Base-by-base conservation (phyloP, 768 basidiomycete species). In the Hypholoma fasciculare region DNA sequence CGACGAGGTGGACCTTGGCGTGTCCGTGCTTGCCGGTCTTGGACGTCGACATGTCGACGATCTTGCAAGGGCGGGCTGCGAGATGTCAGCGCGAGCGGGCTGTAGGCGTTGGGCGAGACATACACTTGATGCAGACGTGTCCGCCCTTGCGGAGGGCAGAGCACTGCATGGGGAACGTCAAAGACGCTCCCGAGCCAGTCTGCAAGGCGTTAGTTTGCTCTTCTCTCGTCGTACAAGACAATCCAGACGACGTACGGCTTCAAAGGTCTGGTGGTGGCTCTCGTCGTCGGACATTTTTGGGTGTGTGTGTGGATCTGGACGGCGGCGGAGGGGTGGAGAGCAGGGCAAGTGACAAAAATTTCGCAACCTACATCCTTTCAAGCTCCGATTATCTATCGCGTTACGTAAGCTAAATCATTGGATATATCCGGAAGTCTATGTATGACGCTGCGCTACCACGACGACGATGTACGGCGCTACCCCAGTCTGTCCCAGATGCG, bases 1-100 rank as follows among this genome's bases (percentile, higher is more conserved):
- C 97, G 67, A 98, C 86, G 62, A 99, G 85, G 78, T 98, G 95
- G 71, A 98, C 97, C 80, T 98, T 99, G 76, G 97, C 96, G 81
- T 99, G 96, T 69, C 96, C 96, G 82, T 98, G 96, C 87, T 98
- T 98, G 69, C 96, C 96, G 49, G 95, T 96, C 87, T 98, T 98
- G 74, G 96, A 98, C 80, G 96, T 97, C 62, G 94, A 96, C 96
- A 97, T 98, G 75, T 97, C 95, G 68, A 95, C 88, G 78, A 94
- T 94, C 83, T 98, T 98, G 92, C 96, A 98, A 65, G 96, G 96
- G 67, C 95, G 87, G 66, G 82, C 89, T 90, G 63, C 8, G 53
- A 23, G 47, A 23, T 49, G 55, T 40, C 23, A 42, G 37, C 46
- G 11, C 52, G 39, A 39, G 50, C 13, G 57, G 58, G 17, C 48